Evolutionary conservation across 2,329 filamentous ascomycete genomes (phyloP).

Genomic region (Aspergillus luchuensis): DNA sequence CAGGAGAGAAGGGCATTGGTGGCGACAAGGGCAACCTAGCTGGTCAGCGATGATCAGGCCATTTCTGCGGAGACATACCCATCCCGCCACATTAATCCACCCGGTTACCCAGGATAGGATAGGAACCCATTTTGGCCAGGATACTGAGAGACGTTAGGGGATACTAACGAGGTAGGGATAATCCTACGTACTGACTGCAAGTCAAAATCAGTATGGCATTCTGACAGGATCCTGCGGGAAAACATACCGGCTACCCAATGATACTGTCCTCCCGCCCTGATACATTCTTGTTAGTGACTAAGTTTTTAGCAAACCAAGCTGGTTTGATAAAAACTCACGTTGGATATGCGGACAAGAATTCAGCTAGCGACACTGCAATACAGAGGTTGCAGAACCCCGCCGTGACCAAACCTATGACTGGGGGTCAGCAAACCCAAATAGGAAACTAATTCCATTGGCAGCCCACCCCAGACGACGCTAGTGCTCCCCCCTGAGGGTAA

Average conservation of each 20-base stretch:
- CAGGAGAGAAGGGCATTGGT: conserved; percentile 68
- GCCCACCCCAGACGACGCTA: conserved; percentile 70
- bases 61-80: conserved; percentile 49
- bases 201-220: conserved; percentile 10
- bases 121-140: conserved; percentile 61
- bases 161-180: neutral
- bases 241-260: conserved; percentile 65
- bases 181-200: conserved; percentile 32
- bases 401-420: conserved; percentile 50
- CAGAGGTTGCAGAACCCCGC: conserved; percentile 70
- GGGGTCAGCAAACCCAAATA: neutral
- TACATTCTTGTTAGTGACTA: neutral
- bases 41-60: conserved; percentile 19
- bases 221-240: neutral
- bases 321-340: conserved; percentile 35
- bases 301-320: neutral
- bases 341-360: conserved; percentile 67
- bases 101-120: conserved; percentile 69
- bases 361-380: conserved; percentile 67
- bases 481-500: conserved; percentile 72
- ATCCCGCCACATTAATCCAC: conserved; percentile 69
- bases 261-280: conserved; percentile 61
- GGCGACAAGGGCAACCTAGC: conserved; percentile 59
- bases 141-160: conserved; percentile 39
- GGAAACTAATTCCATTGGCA: neutral